A percentile compares a stretch with the other conserved stretches of the same genome.
Conservation (phyloP, 176 grass and related monocot genomes). For the Otatea glauca region DNA sequence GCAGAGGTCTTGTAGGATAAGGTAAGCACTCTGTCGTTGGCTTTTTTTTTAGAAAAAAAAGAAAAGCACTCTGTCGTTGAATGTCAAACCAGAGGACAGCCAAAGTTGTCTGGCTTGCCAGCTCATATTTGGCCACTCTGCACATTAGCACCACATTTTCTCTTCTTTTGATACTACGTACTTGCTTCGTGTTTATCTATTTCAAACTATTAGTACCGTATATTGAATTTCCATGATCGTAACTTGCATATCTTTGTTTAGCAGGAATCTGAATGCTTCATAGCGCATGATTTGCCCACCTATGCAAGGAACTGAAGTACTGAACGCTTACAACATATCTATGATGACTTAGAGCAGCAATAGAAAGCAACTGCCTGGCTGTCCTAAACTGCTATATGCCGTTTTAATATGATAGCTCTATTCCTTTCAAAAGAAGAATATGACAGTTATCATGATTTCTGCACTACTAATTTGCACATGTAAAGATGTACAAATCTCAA, state of each 20-base stretch:
- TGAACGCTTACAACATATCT: constrained; percentile 33
- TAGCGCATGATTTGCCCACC: constrained; percentile 10
- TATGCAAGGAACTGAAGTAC: constrained; percentile 36
- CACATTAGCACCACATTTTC: neutral
- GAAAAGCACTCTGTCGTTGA: neutral
- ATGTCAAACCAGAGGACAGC: constrained; percentile 15
- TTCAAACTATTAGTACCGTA: neutral
- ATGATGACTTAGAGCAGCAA: constrained; percentile 29
- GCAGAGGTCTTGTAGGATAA: neutral
- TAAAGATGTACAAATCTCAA: neutral
- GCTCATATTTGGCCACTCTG: constrained; percentile 19
- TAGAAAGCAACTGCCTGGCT: constrained; percentile 29
- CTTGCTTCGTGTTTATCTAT: constrained; percentile 12
- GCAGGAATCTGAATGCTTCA: constrained; percentile 5
- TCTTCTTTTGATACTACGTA: neutral
- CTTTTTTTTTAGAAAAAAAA: too few species aligned
- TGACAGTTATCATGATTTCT: neutral
- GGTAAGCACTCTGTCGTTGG: neutral
- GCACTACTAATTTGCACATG: neutral
- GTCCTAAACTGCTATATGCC: constrained; percentile 23
- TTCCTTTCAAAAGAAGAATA: constrained; percentile 1
- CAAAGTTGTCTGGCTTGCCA: neutral
- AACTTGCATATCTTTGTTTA: neutral
- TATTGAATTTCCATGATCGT: constrained; percentile 16
- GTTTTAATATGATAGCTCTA: constrained; percentile 14